A percentile compares a stretch with the other conserved stretches of the same genome.
Evolutionary conservation across 495 filamentous ascomycete genomes (phyloP).

Genomic region (Cenococcum geophilum): DNA sequence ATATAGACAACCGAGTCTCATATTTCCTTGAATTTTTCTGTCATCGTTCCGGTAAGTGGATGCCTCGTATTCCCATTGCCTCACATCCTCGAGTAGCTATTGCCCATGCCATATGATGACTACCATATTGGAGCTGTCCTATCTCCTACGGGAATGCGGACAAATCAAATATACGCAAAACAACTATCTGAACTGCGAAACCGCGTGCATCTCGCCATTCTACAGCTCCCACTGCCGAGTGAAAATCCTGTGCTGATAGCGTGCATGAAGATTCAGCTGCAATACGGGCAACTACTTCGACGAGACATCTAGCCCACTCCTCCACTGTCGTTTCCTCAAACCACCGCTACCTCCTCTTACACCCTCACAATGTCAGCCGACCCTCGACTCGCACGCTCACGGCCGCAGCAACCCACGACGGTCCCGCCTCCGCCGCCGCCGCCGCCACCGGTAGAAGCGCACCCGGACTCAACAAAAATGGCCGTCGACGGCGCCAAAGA

Average conservation of each 20-base stretch:
- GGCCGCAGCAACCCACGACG: slow-evolving; percentile 33
- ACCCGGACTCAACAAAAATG: slow-evolving; percentile 27
- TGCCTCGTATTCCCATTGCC: neutral
- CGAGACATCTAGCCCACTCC: neutral
- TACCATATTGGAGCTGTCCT: slow-evolving; percentile 97
- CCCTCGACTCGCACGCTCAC: slow-evolving; percentile 47
- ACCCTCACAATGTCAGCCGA: slow-evolving; percentile 48
- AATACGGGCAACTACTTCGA: too few species aligned
- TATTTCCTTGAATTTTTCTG: neutral
- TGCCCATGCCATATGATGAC: slow-evolving; percentile 50
- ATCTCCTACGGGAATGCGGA: slow-evolving; percentile 49
- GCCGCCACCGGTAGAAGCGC: slow-evolving; percentile 45
- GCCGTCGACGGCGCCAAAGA: slow-evolving; percentile 41
- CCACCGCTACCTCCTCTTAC: neutral
- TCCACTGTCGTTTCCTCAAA: too few species aligned
- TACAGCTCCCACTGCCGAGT: neutral
- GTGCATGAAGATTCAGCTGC: neutral
- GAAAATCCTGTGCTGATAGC: slow-evolving; percentile 11
- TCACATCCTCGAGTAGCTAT: neutral
- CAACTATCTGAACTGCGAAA: neutral
- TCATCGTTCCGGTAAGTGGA: neutral
- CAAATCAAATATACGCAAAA: slow-evolving; percentile 48
- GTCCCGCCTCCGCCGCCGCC: slow-evolving; percentile 46
- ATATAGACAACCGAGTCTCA: neutral
- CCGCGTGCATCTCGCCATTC: slow-evolving; percentile 11